Percentiles rank a stretch among this genome's conserved stretches.
phyloP scores from a whole-genome alignment of 805 yeast species.

The Yarrowia phangngaensis region DNA sequence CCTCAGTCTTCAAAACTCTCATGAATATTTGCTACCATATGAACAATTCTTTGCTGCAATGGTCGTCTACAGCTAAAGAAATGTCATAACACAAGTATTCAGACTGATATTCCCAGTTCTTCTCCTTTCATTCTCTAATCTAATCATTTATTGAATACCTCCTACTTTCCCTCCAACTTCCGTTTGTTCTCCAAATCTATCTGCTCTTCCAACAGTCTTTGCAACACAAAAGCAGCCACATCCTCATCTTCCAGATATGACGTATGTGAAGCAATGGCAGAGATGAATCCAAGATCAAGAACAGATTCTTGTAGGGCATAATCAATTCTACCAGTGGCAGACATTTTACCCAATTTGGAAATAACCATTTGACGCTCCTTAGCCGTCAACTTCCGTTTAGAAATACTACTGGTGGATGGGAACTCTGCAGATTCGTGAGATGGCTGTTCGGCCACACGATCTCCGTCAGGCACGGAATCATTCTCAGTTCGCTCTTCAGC shows the following conservation, averaged over 20 bases:
- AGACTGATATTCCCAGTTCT: too few relatives aligned
- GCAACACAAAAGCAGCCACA: slow-evolving; percentile 72
- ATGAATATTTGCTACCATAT: too few relatives aligned
- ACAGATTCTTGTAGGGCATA: slow-evolving; percentile 73
- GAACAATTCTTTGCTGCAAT: too few relatives aligned
- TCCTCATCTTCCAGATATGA: slow-evolving; percentile 84
- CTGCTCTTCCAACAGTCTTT: slow-evolving; percentile 42
- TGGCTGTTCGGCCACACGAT: slow-evolving; percentile 1
- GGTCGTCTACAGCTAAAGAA: too few relatives aligned
- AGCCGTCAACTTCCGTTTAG: slow-evolving; percentile 26
- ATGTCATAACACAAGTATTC: too few relatives aligned
- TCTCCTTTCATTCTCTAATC: background rate
- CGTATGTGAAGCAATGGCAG: slow-evolving; percentile 81
- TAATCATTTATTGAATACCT: background rate
- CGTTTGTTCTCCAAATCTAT: slow-evolving; percentile 3
- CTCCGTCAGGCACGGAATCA: background rate
- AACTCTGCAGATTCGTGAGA: slow-evolving; percentile 2
- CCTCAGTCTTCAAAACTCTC: too few relatives aligned
- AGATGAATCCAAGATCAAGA: slow-evolving; percentile 71
- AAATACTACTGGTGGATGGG: slow-evolving; percentile 3
- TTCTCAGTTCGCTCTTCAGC: background rate
- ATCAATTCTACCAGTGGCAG: slow-evolving; percentile 71
- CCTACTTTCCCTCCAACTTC: background rate
- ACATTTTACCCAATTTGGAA: slow-evolving; percentile 3
- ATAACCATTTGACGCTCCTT: slow-evolving; percentile 51